Percentiles rank a stretch among this genome's conserved stretches.
These are phyloP conservation scores for Gossypium thurberi DNA, from an alignment of 345 rosid species.

Conservation along the genomic window DNA sequence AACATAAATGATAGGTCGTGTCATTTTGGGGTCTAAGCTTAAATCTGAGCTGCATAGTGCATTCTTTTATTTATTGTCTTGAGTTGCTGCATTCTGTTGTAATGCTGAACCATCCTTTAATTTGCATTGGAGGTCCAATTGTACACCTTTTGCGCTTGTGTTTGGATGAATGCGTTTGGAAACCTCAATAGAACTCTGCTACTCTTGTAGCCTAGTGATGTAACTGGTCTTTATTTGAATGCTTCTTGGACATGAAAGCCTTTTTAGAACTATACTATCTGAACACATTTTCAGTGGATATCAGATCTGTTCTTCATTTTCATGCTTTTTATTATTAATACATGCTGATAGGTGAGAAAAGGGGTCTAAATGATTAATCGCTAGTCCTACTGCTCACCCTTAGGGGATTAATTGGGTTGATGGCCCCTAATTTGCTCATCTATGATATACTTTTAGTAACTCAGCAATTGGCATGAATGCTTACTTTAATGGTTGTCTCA, in stretches of 20 bases:
- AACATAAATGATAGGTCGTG: background rate
- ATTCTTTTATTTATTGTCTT: background rate
- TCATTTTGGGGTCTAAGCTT: background rate
- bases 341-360: constrained; percentile 4
- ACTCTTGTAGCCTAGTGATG: background rate
- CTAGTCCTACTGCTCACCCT: background rate
- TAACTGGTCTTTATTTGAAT: background rate
- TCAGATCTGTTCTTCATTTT: background rate
- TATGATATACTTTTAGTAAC: background rate
- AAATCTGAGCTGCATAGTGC: background rate
- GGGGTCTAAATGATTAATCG: background rate
- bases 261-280: background rate
- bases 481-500: background rate
- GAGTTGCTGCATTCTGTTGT: background rate
- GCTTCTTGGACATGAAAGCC: background rate
- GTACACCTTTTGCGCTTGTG: background rate
- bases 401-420: background rate
- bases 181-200: background rate
- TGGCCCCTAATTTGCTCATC: background rate
- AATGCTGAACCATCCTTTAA: background rate
- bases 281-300: background rate
- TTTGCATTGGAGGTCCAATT: background rate
- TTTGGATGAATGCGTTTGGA: constrained; percentile 2
- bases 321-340: background rate
- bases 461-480: background rate